These are phyloP conservation scores for Alternaria triticimaculans DNA, from an alignment of 2,329 filamentous ascomycete species.

Conservation along the genomic window DNA sequence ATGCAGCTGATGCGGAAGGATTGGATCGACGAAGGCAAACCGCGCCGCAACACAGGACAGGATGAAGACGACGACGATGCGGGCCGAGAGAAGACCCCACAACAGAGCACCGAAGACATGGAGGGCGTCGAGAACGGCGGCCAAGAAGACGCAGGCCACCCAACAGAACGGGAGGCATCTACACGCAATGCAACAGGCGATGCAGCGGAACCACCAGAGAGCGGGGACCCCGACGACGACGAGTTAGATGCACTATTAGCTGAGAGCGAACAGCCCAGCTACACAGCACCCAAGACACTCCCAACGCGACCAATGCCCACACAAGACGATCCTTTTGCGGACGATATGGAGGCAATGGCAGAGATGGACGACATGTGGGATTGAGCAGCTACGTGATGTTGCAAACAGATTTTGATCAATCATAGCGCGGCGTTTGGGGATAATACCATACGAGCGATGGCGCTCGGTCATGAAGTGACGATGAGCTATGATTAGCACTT, in stretches of 20 bases:
- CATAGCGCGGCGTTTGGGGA: slow-evolving; percentile 37
- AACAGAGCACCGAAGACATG: slow-evolving; percentile 15
- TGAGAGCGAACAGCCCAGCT: slow-evolving; percentile 47
- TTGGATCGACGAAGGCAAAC: slow-evolving; percentile 81
- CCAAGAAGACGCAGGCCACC: slow-evolving; percentile 1
- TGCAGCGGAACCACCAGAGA: slow-evolving; percentile 9
- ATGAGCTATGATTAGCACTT: not conserved
- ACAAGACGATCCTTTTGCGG: slow-evolving; percentile 46
- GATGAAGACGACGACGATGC: slow-evolving; percentile 38
- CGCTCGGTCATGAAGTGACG: not conserved
- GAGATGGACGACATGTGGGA: slow-evolving; percentile 48
- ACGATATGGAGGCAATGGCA: slow-evolving; percentile 50
- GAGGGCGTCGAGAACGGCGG: slow-evolving; percentile 12
- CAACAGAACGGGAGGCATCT: not conserved
- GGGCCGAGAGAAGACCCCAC: not conserved
- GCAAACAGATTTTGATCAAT: slow-evolving; percentile 3
- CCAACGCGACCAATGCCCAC: slow-evolving; percentile 12
- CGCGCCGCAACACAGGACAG: slow-evolving; percentile 48
- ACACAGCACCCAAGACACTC: slow-evolving; percentile 12
- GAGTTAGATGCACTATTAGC: slow-evolving; percentile 63
- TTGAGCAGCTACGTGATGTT: slow-evolving; percentile 7
- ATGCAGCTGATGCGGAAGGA: slow-evolving; percentile 76
- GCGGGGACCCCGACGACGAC: slow-evolving; percentile 56
- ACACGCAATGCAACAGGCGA: slow-evolving; percentile 20
- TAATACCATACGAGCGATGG: not conserved